Evolutionary conservation across 2,329 filamentous ascomycete genomes (phyloP).

Genomic region (Colletotrichum sp.): DNA sequence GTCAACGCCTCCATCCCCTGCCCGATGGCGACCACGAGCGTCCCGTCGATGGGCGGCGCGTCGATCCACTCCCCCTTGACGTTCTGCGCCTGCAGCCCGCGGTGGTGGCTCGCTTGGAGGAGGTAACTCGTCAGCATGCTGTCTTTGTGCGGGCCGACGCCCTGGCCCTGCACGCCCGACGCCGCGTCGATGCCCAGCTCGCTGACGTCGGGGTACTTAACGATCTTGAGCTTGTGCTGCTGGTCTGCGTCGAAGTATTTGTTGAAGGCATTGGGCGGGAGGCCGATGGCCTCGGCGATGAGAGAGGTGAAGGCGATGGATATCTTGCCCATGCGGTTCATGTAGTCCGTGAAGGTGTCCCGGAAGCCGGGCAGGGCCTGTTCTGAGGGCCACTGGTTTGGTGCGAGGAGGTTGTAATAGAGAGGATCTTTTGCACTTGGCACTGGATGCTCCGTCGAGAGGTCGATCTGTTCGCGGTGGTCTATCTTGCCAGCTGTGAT

Average conservation of each 20-base stretch:
- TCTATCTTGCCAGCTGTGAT: slow-evolving; percentile 78
- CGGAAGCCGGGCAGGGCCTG: slow-evolving; percentile 71
- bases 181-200: slow-evolving; percentile 54
- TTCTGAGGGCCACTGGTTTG: slow-evolving; percentile 78
- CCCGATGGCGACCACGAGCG: slow-evolving; percentile 86
- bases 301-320: slow-evolving; percentile 78
- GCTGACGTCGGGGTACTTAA: slow-evolving; percentile 81
- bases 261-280: slow-evolving; percentile 73
- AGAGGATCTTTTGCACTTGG: slow-evolving; percentile 67
- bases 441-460: slow-evolving; percentile 78
- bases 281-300: slow-evolving; percentile 82
- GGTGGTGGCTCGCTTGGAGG: slow-evolving; percentile 78
- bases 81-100: slow-evolving; percentile 84
- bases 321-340: slow-evolving; percentile 74
- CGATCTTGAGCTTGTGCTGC: slow-evolving; percentile 90
- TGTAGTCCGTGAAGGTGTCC: slow-evolving; percentile 74
- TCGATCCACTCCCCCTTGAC: slow-evolving; percentile 80
- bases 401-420: slow-evolving; percentile 79
- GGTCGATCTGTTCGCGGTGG: slow-evolving; percentile 86
- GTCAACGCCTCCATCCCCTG: slow-evolving; percentile 88
- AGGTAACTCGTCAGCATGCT: slow-evolving; percentile 84
- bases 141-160: slow-evolving; percentile 83
- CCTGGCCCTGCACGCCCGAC: slow-evolving; percentile 52
- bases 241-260: slow-evolving; percentile 77
- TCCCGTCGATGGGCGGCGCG: slow-evolving; percentile 76